Percentiles rank a stretch among this genome's conserved stretches.
Evolutionary conservation across 495 filamentous ascomycete species (phyloP).

Genomic region (Penicillium maclennaniae): DNA sequence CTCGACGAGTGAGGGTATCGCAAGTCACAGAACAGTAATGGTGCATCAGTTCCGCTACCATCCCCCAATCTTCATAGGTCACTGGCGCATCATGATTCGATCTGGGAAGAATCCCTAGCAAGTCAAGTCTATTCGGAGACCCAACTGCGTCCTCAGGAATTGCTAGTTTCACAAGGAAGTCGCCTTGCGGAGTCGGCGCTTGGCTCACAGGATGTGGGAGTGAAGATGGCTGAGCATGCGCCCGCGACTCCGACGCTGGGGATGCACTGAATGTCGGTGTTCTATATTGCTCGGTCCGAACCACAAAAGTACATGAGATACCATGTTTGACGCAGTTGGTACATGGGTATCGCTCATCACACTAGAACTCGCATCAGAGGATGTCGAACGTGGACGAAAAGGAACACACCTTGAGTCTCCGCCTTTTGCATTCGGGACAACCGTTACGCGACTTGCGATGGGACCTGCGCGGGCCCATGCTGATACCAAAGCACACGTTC

Average conservation of each 20-base stretch:
- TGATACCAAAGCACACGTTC: background rate
- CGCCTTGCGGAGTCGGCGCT: slow-evolving; percentile 3
- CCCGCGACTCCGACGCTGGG: slow-evolving; percentile 3
- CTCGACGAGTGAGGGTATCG: slow-evolving; percentile 19
- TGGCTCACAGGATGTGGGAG: background rate
- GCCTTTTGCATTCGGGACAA: slow-evolving; percentile 23
- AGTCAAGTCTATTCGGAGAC: slow-evolving; percentile 9
- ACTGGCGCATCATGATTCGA: background rate
- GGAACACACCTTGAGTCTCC: slow-evolving; percentile 19
- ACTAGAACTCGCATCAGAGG: slow-evolving; percentile 10
- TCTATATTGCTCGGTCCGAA: background rate
- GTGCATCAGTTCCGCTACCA: slow-evolving; percentile 35
- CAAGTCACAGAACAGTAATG: slow-evolving; percentile 29
- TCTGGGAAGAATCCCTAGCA: slow-evolving; percentile 10
- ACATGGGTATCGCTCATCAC: slow-evolving; percentile 25
- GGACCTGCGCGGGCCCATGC: slow-evolving; percentile 23
- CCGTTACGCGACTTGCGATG: slow-evolving; percentile 29
- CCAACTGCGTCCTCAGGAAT: background rate
- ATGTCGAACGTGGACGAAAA: background rate
- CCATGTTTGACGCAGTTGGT: slow-evolving; percentile 25
- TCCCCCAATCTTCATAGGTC: slow-evolving; percentile 18
- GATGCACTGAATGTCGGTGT: slow-evolving; percentile 7
- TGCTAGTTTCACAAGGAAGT: background rate
- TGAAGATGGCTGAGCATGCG: background rate
- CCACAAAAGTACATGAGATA: slow-evolving; percentile 18